A percentile compares a stretch with the other conserved stretches of the same genome.
phyloP scores from a whole-genome alignment of 2,329 filamentous ascomycete genomes.

The Fusarium continuum region DNA sequence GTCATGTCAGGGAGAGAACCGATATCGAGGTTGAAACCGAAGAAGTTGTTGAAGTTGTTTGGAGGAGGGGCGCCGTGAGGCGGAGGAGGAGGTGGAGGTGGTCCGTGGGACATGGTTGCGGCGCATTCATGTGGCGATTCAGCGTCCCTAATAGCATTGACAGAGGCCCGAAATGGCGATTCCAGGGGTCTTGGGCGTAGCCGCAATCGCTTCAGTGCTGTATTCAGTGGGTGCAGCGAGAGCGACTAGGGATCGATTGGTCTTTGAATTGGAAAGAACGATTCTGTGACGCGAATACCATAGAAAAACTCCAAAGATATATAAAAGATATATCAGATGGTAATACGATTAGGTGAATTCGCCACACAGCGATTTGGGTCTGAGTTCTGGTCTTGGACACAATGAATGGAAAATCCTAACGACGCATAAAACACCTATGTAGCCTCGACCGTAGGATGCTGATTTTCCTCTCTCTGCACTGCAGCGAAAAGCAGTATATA shows the following conservation, averaged over 20 bases:
- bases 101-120: conserved; percentile 50
- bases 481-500: not conserved
- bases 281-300: conserved; percentile 2
- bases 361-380: conserved; percentile 3
- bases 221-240: conserved; percentile 13
- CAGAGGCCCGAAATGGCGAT: conserved; percentile 23
- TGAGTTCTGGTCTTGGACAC: not conserved
- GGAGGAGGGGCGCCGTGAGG: conserved; percentile 34
- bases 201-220: conserved; percentile 7
- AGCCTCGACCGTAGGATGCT: not conserved
- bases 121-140: conserved; percentile 36
- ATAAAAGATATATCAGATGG: not conserved
- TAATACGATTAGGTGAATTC: not conserved
- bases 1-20: conserved; percentile 43
- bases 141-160: conserved; percentile 43
- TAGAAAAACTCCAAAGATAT: conserved; percentile 1
- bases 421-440: not conserved
- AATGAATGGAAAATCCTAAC: not conserved
- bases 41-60: conserved; percentile 47
- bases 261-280: conserved; percentile 13
- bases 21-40: conserved; percentile 48
- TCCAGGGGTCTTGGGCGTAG: conserved; percentile 20
- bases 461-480: not conserved
- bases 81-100: conserved; percentile 48
- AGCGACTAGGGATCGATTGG: not conserved